Conservation (phyloP, 306 rosid genomes). For the Crotalaria pallida region DNA sequence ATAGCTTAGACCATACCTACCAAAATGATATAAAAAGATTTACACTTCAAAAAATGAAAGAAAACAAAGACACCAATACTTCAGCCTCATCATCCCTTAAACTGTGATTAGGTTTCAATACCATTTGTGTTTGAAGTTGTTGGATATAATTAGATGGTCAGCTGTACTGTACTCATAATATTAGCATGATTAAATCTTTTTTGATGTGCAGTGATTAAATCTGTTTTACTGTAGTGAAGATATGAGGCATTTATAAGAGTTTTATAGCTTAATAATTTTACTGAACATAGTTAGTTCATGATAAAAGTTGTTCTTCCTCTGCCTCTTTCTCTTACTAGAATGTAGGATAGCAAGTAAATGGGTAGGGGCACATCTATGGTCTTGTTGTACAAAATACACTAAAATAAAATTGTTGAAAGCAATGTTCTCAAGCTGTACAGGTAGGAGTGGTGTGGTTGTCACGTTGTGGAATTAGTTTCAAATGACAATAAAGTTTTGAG, state of each 20-base stretch:
- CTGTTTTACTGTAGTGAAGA: no score
- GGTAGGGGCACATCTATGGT: neutral
- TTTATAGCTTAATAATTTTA: neutral
- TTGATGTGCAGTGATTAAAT: neutral
- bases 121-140: conserved; percentile 8
- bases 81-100: neutral
- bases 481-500: neutral
- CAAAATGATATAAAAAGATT: neutral
- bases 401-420: conserved; percentile 1
- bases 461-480: conserved; percentile 12
- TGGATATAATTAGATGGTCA: conserved; percentile 4
- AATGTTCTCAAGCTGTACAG: neutral
- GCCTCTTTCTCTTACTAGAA: neutral
- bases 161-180: neutral
- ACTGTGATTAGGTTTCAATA: neutral
- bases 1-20: neutral
- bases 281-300: neutral
- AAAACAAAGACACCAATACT: neutral
- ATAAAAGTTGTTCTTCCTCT: neutral
- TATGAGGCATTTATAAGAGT: neutral
- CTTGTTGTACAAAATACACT: neutral
- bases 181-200: neutral
- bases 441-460: conserved; percentile 15
- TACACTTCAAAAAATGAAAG: neutral
- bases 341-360: neutral